Evolutionary conservation across 2,329 filamentous ascomycete genomes (phyloP), one percentile per base, ranked within the genome.

Genomic region (Polychaeton citri): DNA sequence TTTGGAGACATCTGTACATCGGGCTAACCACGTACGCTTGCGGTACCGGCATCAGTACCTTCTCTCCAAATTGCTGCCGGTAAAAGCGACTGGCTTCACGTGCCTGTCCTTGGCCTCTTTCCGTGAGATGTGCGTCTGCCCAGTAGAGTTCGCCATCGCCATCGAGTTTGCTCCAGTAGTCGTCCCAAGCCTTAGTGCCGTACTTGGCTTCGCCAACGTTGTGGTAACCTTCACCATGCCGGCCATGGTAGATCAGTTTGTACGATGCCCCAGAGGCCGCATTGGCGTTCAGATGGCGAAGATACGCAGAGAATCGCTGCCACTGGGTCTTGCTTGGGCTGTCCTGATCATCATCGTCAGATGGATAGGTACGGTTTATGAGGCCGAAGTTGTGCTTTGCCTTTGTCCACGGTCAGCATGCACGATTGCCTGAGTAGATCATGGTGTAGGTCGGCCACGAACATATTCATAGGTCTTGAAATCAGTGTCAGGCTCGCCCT

Each of bases 101-200:
- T 3, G 77, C 74, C 54, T 83, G 74, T 2, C 55, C 50, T 16
- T 69, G 50, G 4, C 79, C 79, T 0, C 58, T 60, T 1, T 62
- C 53, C 0, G 77, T 81, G 30, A 83, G 64, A 9, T 69, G 63
- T 1, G 79, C 65, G 45, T 82, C 79, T 2, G 69, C 63, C 79
- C 79, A 83, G 19, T 59, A 60, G 2, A 64, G 59, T 2, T 75
- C 80, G 32, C 61, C 68, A 48, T 82, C 79, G 43, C 79, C 78
- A 21, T 79, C 69, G 2, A 68, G 63, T 40, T 72, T 63, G 4
- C 71, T 68, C 75, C 75, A 83, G 61, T 81, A 80, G 54, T 46
- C 50, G 51, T 82, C 77, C 79, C 78, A 82, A 2, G 72, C 73
- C 2, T 73, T 69, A 0, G 76, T 81, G 32, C 77, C 77, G 45